Conservation (phyloP, 352 stramenopile genomes). For the Globisporangium emineosum region DNA sequence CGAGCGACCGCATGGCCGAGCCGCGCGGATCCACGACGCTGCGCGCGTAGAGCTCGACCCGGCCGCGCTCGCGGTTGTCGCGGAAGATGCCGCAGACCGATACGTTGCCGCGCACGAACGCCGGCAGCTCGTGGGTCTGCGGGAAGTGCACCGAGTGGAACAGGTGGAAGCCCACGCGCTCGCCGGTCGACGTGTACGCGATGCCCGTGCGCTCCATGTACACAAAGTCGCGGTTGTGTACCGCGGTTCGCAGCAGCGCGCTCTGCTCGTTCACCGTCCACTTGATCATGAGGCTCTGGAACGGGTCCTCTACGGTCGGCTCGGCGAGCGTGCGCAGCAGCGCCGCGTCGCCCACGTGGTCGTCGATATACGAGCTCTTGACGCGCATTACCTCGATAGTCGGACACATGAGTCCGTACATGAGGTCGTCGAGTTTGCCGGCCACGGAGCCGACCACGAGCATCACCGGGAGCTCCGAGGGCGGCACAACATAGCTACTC, state of each 20-base stretch:
- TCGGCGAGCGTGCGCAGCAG: too few relatives aligned
- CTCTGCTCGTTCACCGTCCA: not conserved
- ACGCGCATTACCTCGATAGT: constrained; percentile 27
- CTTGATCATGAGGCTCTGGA: not conserved
- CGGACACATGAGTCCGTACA: constrained; percentile 30
- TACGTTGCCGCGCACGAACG: not conserved
- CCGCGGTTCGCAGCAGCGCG: not conserved
- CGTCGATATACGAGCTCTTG: constrained; percentile 10
- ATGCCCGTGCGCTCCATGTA: constrained; percentile 1
- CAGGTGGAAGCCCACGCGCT: not conserved
- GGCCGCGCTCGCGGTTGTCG: not conserved
- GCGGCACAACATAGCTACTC: not conserved
- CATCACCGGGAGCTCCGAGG: constrained; percentile 11
- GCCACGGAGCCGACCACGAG: not conserved
- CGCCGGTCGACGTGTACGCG: not conserved
- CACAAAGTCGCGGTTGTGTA: not conserved
- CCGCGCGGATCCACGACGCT: constrained; percentile 9
- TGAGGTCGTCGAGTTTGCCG: constrained; percentile 22
- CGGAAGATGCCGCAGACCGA: not conserved
- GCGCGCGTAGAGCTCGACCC: not conserved
- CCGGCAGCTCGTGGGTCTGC: not conserved
- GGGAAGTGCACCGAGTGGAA: not conserved
- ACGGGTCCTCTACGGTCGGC: too few relatives aligned
- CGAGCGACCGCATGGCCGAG: not conserved
- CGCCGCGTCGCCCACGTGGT: not conserved